These are phyloP conservation scores for Syzygium grande DNA, from an alignment of 345 rosid species.

Conservation along the genomic window DNA sequence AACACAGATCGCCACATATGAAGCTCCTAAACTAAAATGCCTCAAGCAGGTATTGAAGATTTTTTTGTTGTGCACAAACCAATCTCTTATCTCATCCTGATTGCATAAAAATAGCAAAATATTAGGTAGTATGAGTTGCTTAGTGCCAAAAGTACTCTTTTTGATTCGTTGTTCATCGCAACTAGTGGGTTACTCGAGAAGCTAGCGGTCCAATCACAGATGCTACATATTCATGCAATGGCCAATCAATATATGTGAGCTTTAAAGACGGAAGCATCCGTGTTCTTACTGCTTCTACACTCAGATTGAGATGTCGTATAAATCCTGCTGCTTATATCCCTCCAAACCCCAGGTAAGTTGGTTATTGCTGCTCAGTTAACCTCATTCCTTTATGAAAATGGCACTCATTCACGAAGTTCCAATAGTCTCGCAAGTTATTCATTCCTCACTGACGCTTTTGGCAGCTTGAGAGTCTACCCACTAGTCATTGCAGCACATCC, in stretches of 20 bases:
- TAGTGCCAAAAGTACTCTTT: background rate
- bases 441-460: background rate
- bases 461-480: constrained; percentile 69
- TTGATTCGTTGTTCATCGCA: background rate
- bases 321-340: constrained; percentile 54
- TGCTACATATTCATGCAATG: constrained; percentile 78
- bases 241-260: constrained; percentile 67
- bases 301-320: constrained; percentile 65
- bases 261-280: constrained; percentile 65
- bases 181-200: constrained; percentile 59
- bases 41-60: constrained; percentile 45
- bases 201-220: constrained; percentile 65
- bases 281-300: constrained; percentile 52
- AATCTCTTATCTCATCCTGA: background rate
- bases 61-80: background rate
- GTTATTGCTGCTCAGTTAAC: background rate
- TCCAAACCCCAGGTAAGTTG: constrained; percentile 52
- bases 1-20: constrained; percentile 67
- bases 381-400: background rate
- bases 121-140: background rate
- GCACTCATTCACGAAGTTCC: background rate
- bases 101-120: rapidly evolving
- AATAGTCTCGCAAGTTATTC: background rate
- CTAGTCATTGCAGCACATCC: constrained; percentile 77
- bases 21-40: constrained; percentile 64